A percentile compares a stretch with the other conserved stretches of the same genome.
These are phyloP conservation scores for Coemansia sp. DNA, from an alignment of 192 early-diverging fungal species.

Conservation along the genomic window DNA sequence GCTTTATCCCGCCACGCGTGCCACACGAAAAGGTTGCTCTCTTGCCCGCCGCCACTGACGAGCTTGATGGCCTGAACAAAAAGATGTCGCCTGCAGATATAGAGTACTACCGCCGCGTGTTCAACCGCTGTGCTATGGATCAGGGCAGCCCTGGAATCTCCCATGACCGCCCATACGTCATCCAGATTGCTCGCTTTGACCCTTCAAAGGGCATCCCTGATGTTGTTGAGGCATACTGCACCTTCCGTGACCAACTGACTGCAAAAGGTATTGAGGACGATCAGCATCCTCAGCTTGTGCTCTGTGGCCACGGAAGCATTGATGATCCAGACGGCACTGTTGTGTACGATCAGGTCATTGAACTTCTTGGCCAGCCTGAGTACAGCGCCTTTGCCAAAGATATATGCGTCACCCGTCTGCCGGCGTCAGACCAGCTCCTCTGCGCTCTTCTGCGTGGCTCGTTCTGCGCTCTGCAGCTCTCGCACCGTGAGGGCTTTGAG, in stretches of 20 bases:
- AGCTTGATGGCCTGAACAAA: constrained; percentile 84
- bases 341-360: constrained; percentile 62
- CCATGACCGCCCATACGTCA: constrained; percentile 69
- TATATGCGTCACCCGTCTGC: constrained; percentile 65
- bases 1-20: constrained; percentile 72
- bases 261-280: constrained; percentile 42
- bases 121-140: constrained; percentile 75
- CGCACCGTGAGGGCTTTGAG: constrained; percentile 81
- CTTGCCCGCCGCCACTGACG: constrained; percentile 76
- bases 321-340: constrained; percentile 82
- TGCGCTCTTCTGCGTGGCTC: constrained; percentile 72
- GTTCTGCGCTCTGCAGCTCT: constrained; percentile 73
- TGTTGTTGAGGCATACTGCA: constrained; percentile 67
- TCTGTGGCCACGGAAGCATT: constrained; percentile 76
- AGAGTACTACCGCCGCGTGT: constrained; percentile 72
- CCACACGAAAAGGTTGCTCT: constrained; percentile 66
- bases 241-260: constrained; percentile 61
- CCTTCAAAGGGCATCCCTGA: constrained; percentile 82
- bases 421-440: constrained; percentile 78
- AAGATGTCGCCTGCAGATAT: constrained; percentile 55
- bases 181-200: constrained; percentile 83
- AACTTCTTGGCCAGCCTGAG: constrained; percentile 47
- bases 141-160: constrained; percentile 63
- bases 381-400: constrained; percentile 59
- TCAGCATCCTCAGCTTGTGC: constrained; percentile 68